A percentile compares a stretch with the other conserved stretches of the same genome.
Conservation (phyloP, 2,329 filamentous ascomycete genomes). For the Dothistroma septosporum region DNA sequence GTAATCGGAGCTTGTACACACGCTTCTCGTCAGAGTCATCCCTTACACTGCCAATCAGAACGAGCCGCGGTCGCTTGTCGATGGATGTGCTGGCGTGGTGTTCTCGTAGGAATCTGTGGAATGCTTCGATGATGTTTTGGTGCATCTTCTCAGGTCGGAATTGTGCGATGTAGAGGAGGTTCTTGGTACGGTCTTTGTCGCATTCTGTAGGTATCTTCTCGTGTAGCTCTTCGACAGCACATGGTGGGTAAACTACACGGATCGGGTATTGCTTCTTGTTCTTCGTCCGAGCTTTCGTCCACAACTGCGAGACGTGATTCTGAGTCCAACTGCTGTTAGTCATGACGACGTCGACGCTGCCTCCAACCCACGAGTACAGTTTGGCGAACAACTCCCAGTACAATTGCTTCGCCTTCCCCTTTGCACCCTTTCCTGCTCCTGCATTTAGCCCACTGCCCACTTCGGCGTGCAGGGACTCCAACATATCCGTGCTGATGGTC, state of each 20-base stretch:
- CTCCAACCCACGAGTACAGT: constrained; percentile 77
- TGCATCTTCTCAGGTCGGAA: constrained; percentile 98
- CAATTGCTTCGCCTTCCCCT: constrained; percentile 65
- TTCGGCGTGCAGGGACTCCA: constrained; percentile 57
- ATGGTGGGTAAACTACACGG: constrained; percentile 82
- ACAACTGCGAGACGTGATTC: constrained; percentile 72
- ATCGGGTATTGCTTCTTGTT: constrained; percentile 54
- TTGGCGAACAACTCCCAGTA: constrained; percentile 87
- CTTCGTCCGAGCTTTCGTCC: constrained; percentile 56
- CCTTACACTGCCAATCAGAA: constrained; percentile 89
- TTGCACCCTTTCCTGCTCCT: constrained; percentile 68
- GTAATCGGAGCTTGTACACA: constrained; percentile 81
- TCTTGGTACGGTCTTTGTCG: constrained; percentile 65
- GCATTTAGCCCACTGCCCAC: constrained; percentile 69
- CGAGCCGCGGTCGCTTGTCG: constrained; percentile 56
- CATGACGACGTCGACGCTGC: constrained; percentile 88
- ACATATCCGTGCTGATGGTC: constrained; percentile 97
- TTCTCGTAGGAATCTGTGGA: constrained; percentile 66
- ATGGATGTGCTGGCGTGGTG: constrained; percentile 41
- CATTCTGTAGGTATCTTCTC: constrained; percentile 67
- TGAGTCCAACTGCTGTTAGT: constrained; percentile 97
- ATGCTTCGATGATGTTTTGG: constrained; percentile 76
- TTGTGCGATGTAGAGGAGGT: constrained; percentile 89
- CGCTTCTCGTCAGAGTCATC: constrained; percentile 74
- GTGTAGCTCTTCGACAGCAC: constrained; percentile 80